phyloP scores from a whole-genome alignment of 2,329 filamentous ascomycete genomes.

The Fusarium goolgardi region DNA sequence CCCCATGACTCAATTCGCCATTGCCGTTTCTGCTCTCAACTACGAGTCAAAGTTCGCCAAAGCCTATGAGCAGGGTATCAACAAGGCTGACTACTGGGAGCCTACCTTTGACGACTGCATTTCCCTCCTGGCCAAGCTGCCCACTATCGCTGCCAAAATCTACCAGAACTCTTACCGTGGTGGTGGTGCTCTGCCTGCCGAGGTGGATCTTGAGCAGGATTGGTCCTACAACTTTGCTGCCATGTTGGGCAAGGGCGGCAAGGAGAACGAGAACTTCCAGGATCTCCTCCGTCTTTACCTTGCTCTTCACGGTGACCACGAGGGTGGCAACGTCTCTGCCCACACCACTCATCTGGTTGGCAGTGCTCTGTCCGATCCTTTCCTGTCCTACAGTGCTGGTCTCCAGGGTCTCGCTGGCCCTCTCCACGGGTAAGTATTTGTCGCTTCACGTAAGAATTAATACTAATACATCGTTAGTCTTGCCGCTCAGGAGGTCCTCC shows the following conservation, averaged over 20 bases:
- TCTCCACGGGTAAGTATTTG: constrained; percentile 62
- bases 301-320: constrained; percentile 96
- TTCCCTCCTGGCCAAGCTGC: constrained; percentile 92
- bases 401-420: constrained; percentile 96
- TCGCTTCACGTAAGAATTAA: rapidly evolving
- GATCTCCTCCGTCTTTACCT: constrained; percentile 94
- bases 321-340: constrained; percentile 97
- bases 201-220: constrained; percentile 86
- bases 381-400: constrained; percentile 95
- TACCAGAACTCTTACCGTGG: constrained; percentile 91
- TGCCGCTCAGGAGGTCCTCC: constrained; percentile 94
- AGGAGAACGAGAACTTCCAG: constrained; percentile 92
- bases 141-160: constrained; percentile 96
- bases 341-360: constrained; percentile 96
- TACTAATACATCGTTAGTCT: constrained; percentile 62
- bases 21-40: constrained; percentile 94
- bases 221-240: constrained; percentile 99
- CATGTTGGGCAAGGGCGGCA: constrained; percentile 90
- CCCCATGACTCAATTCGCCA: constrained; percentile 98
- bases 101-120: constrained; percentile 97
- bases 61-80: constrained; percentile 88
- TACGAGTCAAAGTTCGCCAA: constrained; percentile 94
- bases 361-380: constrained; percentile 92
- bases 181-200: constrained; percentile 76
- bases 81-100: constrained; percentile 99